phyloP scores from a whole-genome alignment of 371 early-diverging fungal genomes.

The Zychaea mexicana region DNA sequence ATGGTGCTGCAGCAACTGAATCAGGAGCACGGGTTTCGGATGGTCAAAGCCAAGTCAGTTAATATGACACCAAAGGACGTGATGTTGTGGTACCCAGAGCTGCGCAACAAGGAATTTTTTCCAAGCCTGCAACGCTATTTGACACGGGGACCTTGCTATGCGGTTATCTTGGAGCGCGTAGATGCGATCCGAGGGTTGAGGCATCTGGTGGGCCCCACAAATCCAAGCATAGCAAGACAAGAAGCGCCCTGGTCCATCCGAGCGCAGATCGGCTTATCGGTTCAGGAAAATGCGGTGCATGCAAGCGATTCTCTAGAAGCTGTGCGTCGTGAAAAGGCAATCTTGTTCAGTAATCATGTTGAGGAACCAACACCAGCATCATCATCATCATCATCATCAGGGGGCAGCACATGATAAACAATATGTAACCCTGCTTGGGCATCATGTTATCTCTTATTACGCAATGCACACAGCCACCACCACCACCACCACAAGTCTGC shows the following conservation, averaged over 20 bases:
- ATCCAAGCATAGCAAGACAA: slow-evolving; percentile 21
- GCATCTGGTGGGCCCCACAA: slow-evolving; percentile 28
- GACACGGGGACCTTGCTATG: slow-evolving; percentile 22
- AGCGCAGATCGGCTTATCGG: slow-evolving; percentile 22
- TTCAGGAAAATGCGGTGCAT: slow-evolving; percentile 37
- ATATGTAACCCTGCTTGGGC: neutral
- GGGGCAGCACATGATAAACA: neutral
- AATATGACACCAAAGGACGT: slow-evolving; percentile 14
- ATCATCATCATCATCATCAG: neutral
- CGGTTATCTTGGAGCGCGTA: slow-evolving; percentile 15
- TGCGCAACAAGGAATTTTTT: slow-evolving; percentile 20
- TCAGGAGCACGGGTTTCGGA: slow-evolving; percentile 12
- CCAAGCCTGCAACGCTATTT: slow-evolving; percentile 22
- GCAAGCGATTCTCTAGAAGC: slow-evolving; percentile 33
- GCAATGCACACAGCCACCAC: too few species aligned
- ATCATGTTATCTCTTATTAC: slow-evolving; percentile 6
- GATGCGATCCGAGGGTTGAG: slow-evolving; percentile 21
- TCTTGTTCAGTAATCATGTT: neutral
- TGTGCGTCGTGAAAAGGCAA: slow-evolving; percentile 16
- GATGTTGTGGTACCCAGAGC: slow-evolving; percentile 27
- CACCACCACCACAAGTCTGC: too few species aligned
- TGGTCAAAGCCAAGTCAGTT: slow-evolving; percentile 9
- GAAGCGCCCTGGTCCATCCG: slow-evolving; percentile 22
- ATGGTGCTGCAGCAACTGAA: slow-evolving; percentile 9
- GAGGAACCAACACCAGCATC: neutral